phyloP scores from a whole-genome alignment of 2,329 filamentous ascomycete genomes.

The Fusarium solani-melongenae region DNA sequence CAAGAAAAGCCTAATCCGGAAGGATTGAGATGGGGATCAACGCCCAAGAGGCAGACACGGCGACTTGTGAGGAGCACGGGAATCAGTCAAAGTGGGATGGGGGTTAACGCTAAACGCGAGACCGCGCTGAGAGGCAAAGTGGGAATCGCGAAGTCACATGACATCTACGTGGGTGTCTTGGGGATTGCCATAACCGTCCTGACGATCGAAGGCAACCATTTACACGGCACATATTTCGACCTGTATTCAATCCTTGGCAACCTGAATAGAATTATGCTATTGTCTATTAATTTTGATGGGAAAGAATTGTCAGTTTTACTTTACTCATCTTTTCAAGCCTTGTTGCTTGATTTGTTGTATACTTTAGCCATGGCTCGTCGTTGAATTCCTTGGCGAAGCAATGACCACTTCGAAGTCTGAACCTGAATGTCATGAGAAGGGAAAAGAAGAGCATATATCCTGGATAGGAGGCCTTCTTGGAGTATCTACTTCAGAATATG shows the following conservation, averaged over 20 bases:
- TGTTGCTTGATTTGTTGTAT: neutral
- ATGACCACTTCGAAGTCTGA: neutral
- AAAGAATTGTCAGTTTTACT: neutral
- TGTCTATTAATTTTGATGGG: neutral
- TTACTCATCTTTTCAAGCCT: neutral
- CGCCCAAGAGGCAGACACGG: neutral
- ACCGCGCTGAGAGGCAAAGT: constrained; percentile 30
- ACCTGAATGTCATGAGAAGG: neutral
- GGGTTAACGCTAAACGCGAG: constrained; percentile 32
- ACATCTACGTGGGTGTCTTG: neutral
- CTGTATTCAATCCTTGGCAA: neutral
- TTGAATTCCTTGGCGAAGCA: neutral
- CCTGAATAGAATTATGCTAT: neutral
- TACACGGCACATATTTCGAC: neutral
- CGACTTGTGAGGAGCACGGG: neutral
- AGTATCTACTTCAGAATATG: neutral
- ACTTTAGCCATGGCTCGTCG: neutral
- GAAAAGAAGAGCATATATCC: neutral
- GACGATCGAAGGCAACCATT: neutral
- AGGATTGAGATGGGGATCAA: neutral
- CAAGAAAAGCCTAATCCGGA: neutral
- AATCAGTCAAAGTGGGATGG: constrained; percentile 28
- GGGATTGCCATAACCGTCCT: neutral
- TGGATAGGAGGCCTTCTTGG: neutral
- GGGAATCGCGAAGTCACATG: constrained; percentile 49